Evolutionary conservation across 148 eudicot species (phyloP).

Genomic region (Euryodendron excelsum): DNA sequence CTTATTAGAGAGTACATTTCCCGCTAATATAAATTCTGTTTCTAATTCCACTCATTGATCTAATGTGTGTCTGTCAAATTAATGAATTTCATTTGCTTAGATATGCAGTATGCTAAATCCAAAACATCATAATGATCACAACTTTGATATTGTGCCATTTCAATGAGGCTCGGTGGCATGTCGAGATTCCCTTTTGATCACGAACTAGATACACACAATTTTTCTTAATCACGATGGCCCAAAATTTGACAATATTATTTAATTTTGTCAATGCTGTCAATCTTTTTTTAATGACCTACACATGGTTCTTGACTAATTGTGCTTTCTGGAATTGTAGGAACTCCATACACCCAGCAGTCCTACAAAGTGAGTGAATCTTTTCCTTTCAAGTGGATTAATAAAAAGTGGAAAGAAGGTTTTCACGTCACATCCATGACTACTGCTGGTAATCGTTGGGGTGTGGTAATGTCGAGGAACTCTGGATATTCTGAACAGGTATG

Average conservation of each 20-base stretch:
- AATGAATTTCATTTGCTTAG: too few species aligned
- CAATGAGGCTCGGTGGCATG: too few species aligned
- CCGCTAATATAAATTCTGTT: too few species aligned
- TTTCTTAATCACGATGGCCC: not conserved
- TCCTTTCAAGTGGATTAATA: slow-evolving; percentile 90
- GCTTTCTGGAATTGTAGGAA: slow-evolving; percentile 38
- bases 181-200: too few species aligned
- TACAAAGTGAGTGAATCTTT: too few species aligned
- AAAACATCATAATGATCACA: too few species aligned
- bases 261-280: not conserved
- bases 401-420: slow-evolving; percentile 83
- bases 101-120: too few species aligned
- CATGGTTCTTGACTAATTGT: not conserved
- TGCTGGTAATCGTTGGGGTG: slow-evolving; percentile 92
- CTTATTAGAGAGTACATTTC: too few species aligned
- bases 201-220: too few species aligned
- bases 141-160: too few species aligned
- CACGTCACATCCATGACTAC: slow-evolving; percentile 94
- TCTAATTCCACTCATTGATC: too few species aligned
- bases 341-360: slow-evolving; percentile 89
- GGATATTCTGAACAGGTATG: slow-evolving; percentile 84
- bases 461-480: slow-evolving; percentile 89
- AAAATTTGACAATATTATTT: not conserved
- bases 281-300: not conserved
- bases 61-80: too few species aligned